Percentiles rank a stretch among this genome's conserved stretches.
phyloP scores from a whole-genome alignment of 169 alveolate genomes.

The Plasmodium coatneyi region DNA sequence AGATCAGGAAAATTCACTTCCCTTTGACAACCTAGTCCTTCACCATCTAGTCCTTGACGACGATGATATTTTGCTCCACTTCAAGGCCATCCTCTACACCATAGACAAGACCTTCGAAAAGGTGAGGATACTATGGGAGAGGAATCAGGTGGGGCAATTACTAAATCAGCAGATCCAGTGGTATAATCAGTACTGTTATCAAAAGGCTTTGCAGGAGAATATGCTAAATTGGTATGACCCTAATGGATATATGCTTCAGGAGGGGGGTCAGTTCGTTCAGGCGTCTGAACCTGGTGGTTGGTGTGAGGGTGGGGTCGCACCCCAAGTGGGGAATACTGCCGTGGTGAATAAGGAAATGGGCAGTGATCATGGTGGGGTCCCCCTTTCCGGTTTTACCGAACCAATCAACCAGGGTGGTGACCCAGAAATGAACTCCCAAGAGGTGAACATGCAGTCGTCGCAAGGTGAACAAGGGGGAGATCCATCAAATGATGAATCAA shows the following conservation, averaged over 20 bases:
- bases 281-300: neutral
- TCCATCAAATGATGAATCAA: neutral
- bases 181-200: constrained; percentile 15
- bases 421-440: neutral
- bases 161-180: constrained; percentile 28
- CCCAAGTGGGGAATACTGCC: neutral
- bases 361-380: neutral
- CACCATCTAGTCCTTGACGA: neutral
- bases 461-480: neutral
- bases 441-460: neutral
- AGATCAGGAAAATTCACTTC: neutral
- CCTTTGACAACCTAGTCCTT: constrained; percentile 8
- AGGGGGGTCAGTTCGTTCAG: neutral
- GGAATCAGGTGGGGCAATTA: neutral
- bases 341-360: neutral
- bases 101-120: constrained; percentile 61
- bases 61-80: constrained; percentile 33
- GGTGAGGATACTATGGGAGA: constrained; percentile 22
- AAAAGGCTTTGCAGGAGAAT: neutral
- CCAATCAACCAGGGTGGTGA: no score
- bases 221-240: neutral
- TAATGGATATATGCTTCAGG: neutral
- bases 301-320: neutral
- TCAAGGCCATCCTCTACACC: constrained; percentile 37
- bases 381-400: neutral